These are phyloP conservation scores for Ceriops decandra DNA, from an alignment of 345 rosid species.

Conservation along the genomic window DNA sequence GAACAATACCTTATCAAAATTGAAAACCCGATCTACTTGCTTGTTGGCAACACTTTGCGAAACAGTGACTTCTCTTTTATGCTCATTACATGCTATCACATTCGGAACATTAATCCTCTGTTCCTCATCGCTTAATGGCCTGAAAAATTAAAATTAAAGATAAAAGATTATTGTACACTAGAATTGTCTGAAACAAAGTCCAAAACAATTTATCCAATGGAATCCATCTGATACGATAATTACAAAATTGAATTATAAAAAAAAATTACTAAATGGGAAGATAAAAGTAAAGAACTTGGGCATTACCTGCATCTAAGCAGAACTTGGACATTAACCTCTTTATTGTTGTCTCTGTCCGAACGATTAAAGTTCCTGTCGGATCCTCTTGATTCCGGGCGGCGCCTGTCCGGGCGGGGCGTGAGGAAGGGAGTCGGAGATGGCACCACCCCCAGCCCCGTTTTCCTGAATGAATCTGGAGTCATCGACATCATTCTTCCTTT, in stretches of 20 bases:
- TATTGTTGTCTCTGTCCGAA: slow-evolving; percentile 66
- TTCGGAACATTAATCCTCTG: slow-evolving; percentile 56
- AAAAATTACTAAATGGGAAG: too few species aligned
- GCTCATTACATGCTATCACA: slow-evolving; percentile 69
- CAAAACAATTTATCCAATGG: too few species aligned
- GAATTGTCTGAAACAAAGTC: background rate
- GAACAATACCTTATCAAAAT: slow-evolving; percentile 67
- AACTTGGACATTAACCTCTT: slow-evolving; percentile 87
- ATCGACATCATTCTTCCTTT: slow-evolving; percentile 43
- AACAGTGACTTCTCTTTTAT: slow-evolving; percentile 69
- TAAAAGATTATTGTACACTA: background rate
- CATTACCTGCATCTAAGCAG: slow-evolving; percentile 64
- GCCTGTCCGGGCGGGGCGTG: slow-evolving; percentile 83
- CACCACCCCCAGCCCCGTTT: slow-evolving; percentile 55
- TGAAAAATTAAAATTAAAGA: slow-evolving; percentile 16
- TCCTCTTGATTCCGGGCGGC: slow-evolving; percentile 53
- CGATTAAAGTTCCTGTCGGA: slow-evolving; percentile 50
- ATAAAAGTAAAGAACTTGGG: too few species aligned
- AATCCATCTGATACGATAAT: too few species aligned
- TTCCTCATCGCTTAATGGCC: slow-evolving; percentile 82
- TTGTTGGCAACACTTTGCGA: slow-evolving; percentile 64
- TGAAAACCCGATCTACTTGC: slow-evolving; percentile 77
- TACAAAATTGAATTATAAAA: too few species aligned
- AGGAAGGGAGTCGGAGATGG: slow-evolving; percentile 83
- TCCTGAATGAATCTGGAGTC: slow-evolving; percentile 65